phyloP scores from a whole-genome alignment of 345 rosid genomes.

The Aegle marmelos region DNA sequence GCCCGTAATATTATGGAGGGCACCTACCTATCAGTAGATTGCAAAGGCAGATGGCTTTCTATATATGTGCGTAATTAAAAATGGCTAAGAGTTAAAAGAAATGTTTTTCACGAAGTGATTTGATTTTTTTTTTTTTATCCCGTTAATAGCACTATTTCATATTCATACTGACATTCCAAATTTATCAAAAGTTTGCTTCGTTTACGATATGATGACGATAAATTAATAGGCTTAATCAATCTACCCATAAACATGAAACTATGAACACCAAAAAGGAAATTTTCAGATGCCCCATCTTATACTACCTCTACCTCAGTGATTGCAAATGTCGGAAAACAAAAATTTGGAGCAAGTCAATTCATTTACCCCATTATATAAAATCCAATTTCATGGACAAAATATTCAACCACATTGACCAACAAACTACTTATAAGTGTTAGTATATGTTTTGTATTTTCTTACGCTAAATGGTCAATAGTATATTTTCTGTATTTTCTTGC shows the following conservation, averaged over 20 bases:
- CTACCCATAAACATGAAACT: not conserved
- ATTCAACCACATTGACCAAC: too few relatives aligned
- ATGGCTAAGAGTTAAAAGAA: not conserved
- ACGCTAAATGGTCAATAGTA: too few relatives aligned
- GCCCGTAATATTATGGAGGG: too few relatives aligned
- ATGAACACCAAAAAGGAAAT: not conserved
- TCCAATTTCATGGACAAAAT: too few relatives aligned
- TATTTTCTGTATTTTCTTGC: too few relatives aligned
- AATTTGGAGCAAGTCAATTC: not conserved
- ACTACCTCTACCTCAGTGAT: not conserved
- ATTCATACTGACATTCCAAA: not conserved
- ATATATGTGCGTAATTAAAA: too few relatives aligned
- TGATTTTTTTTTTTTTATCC: not conserved
- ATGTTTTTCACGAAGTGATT: not conserved
- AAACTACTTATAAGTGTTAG: too few relatives aligned
- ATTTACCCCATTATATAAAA: too few relatives aligned
- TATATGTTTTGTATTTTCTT: too few relatives aligned
- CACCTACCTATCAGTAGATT: too few relatives aligned
- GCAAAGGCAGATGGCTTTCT: too few relatives aligned
- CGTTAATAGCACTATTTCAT: too few relatives aligned
- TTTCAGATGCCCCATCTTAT: not conserved
- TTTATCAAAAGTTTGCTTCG: not conserved
- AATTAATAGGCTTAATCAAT: not conserved
- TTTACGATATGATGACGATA: not conserved
- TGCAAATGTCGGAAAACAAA: not conserved